A percentile compares a stretch with the other conserved stretches of the same genome.
Evolutionary conservation across 257 asterid genomes (phyloP).

Genomic region (Primulina huaijiensis): DNA sequence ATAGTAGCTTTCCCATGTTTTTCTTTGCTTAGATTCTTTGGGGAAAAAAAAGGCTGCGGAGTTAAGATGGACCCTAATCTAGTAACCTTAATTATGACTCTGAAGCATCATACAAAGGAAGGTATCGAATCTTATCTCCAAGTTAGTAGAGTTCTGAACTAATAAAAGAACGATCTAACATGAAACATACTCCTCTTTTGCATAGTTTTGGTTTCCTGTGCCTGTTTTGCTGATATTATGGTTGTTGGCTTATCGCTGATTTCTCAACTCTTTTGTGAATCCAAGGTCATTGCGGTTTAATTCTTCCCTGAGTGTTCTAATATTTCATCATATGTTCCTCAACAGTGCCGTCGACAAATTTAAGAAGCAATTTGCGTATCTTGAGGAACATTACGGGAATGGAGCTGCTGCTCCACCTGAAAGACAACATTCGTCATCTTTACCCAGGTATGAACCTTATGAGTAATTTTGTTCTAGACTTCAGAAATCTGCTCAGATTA

Average conservation of each 20-base stretch:
- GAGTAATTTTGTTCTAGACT: not conserved
- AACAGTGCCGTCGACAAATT: conserved; percentile 97
- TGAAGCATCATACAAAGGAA: not conserved
- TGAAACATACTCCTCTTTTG: not conserved
- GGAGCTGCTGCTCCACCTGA: conserved; percentile 82
- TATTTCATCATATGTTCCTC: conserved; percentile 1
- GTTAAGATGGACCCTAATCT: not conserved
- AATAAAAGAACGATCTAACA: not conserved
- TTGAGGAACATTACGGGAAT: conserved; percentile 83
- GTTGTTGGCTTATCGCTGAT: not conserved
- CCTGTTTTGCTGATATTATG: not conserved
- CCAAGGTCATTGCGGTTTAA: not conserved
- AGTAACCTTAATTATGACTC: not conserved
- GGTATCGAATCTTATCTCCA: not conserved
- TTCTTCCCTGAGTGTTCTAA: not conserved
- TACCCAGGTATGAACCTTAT: conserved; percentile 60
- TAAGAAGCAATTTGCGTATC: conserved; percentile 92
- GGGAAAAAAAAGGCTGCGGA: not conserved
- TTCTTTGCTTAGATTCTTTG: not conserved
- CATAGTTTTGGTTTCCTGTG: not conserved
- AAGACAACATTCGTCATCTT: conserved; percentile 93
- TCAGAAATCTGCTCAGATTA: not conserved
- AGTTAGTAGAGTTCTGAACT: not conserved
- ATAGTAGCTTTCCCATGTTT: not conserved
- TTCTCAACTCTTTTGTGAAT: not conserved